Evolutionary conservation across 2,329 filamentous ascomycete genomes (phyloP), one percentile per base, ranked within the genome.

Genomic region (Microsporum canis): DNA sequence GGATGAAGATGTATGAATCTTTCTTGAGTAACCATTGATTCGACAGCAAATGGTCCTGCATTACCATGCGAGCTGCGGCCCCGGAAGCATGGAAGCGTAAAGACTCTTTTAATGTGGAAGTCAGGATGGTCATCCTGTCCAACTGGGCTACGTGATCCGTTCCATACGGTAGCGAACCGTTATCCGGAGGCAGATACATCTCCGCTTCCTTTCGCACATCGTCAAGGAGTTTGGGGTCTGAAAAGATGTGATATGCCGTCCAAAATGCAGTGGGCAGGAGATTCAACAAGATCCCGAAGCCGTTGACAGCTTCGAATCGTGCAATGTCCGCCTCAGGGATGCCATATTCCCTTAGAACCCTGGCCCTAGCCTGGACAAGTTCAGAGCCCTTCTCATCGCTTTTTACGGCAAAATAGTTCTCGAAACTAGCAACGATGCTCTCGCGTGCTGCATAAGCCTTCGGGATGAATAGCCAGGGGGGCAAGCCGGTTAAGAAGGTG

Each of bases 21-120:
- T 75, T 74, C 62, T 73, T 73, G 5, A 77, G 68, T 6, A 73
- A 66, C 56, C 71, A 76, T 39, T 67, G 61, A 10, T 67, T 62
- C 10, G 69, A 66, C 0, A 77, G 66, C 2, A 70, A 59, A 1
- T 68, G 71, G 56, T 77, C 74, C 36, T 75, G 64, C 57, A 70
- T 68, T 2, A 76, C 73, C 49, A 71, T 62, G 14, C 75, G 71
- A 51, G 69, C 65, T 45, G 73, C 76, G 39, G 71, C 71, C 2
- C 74, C 74, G 33, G 73, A 73, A 29, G 71, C 71, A 51, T 71
- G 68, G 56, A 70, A 68, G 2, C 78, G 73, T 6, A 79, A 69
- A 1, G 71, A 71, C 63, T 79, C 77, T 57, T 78, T 71, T 45
- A 75, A 72, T 2, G 71, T 70, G 5, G 76, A 77, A 2, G 73